Base-by-base conservation (phyloP, 2,329 filamentous ascomycete genomes). In the Diaporthe eres region DNA sequence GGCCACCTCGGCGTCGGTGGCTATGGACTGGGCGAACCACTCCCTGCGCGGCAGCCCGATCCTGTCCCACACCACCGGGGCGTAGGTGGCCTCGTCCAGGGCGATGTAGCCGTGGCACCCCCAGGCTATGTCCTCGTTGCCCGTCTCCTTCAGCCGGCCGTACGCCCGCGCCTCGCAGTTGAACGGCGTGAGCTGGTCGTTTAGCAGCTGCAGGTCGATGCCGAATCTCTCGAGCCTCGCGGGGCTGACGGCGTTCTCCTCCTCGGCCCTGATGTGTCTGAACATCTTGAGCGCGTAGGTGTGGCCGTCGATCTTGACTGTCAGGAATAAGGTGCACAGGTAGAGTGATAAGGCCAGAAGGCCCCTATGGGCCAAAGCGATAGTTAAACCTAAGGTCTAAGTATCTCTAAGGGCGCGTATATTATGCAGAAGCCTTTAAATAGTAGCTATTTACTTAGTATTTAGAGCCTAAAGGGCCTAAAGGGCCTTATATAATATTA, bases 101-200 rank as follows among this genome's bases (percentile, higher is more conserved):
- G 12, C 44, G 28, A 51, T 25, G 17, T 49, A 67, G 3, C 42
- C 63, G 22, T 67, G 19, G 13, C 63, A 67, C 13, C 19, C n/a
- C 63, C 63, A 67, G 10, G 63, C 63, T 15, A 67, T 22, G 63
- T 37, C 44, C 44, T 49, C 44, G 6, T 25, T 67, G 17, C 28
- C 19, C 12, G 44, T 51, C 28, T 67, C 63, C 28, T 51, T 34
- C 1, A 67, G 28, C 0, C 63, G 63, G 28, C 44, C 63, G 19
- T 67, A 67, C 3, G 63, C 63, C 19, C 63, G 63, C 63, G 44
- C 28, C 63, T 67, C 63, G 44, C 63, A 67, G 44, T 51, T 67
- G 63, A 67, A 67, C 5, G 63, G 63, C 19, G 63, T 34, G 10
- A 67, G 63, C 63, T 67, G 63, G 44, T 67, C 44, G 31, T 67